Conservation (phyloP, 768 basidiomycete genomes). For the Mycena galopus region DNA sequence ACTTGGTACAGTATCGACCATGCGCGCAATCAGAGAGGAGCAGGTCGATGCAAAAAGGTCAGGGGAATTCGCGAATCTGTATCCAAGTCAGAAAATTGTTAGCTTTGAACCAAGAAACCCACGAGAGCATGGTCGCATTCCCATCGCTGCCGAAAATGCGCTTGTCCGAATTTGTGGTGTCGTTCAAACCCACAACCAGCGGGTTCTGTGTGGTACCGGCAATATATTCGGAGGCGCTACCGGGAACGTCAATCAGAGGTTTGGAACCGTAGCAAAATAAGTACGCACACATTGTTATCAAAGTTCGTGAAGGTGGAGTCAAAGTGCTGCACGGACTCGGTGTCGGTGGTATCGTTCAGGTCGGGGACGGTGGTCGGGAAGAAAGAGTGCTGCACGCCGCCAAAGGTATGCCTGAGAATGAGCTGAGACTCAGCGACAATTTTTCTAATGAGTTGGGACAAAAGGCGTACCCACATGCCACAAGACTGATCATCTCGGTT, state of each 20-base stretch:
- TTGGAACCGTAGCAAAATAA: background rate
- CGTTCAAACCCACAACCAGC: constrained; percentile 14
- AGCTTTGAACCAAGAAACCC: background rate
- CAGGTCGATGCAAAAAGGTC: constrained; percentile 19
- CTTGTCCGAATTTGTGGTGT: constrained; percentile 7
- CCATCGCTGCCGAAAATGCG: constrained; percentile 11
- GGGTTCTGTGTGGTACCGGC: constrained; percentile 15
- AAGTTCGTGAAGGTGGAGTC: constrained; percentile 19
- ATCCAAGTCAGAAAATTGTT: background rate
- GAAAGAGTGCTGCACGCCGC: constrained; percentile 12
- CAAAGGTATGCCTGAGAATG: background rate
- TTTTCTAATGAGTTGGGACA: background rate
- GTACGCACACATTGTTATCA: constrained; percentile 19
- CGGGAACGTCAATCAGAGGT: background rate
- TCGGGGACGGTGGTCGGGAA: constrained; percentile 9
- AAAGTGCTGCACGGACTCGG: constrained; percentile 10
- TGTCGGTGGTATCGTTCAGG: background rate
- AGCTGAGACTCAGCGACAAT: background rate
- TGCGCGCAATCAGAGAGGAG: constrained; percentile 15
- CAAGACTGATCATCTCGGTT: constrained; percentile 22
- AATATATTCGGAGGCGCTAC: constrained; percentile 21
- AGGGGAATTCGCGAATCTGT: constrained; percentile 13
- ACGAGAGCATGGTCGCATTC: constrained; percentile 23
- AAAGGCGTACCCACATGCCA: constrained; percentile 18
- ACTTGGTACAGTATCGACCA: constrained; percentile 20